A percentile compares a stretch with the other conserved stretches of the same genome.
Conservation (phyloP, 768 basidiomycete genomes). For the Xanthoconium stramineum region DNA sequence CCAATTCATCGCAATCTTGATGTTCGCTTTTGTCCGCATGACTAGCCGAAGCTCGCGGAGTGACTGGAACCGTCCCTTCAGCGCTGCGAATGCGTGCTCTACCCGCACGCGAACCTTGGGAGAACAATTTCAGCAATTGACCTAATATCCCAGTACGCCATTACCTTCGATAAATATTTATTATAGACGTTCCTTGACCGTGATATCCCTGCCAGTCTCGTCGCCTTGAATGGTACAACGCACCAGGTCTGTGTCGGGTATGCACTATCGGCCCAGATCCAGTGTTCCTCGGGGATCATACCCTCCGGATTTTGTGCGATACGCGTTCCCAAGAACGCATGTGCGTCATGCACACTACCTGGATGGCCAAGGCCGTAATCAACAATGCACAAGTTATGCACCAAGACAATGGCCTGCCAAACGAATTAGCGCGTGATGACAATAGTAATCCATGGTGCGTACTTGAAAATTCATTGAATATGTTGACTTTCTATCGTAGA, state of each 20-base stretch:
- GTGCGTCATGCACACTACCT: no score
- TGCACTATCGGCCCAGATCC: not conserved
- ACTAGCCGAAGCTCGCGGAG: no score
- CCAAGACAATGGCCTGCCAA: not conserved
- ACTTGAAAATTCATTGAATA: no score
- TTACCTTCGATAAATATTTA: not conserved
- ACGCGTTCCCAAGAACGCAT: not conserved
- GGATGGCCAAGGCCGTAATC: slow-evolving; percentile 1
- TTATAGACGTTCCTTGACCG: not conserved
- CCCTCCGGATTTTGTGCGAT: not conserved
- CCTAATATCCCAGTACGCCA: no score
- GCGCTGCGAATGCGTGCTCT: no score
- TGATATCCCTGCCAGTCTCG: not conserved
- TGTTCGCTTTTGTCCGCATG: not conserved
- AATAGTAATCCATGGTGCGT: no score
- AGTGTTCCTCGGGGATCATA: not conserved
- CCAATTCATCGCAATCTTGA: not conserved
- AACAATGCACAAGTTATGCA: not conserved
- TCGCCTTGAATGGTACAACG: no score
- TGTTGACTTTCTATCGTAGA: no score
- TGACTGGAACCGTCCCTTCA: no score
- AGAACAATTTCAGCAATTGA: no score
- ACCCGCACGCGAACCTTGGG: not conserved
- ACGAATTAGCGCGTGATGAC: no score
- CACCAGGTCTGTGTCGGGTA: no score